Base-by-base conservation (phyloP, 257 asterid species). In the Rhazya stricta region DNA sequence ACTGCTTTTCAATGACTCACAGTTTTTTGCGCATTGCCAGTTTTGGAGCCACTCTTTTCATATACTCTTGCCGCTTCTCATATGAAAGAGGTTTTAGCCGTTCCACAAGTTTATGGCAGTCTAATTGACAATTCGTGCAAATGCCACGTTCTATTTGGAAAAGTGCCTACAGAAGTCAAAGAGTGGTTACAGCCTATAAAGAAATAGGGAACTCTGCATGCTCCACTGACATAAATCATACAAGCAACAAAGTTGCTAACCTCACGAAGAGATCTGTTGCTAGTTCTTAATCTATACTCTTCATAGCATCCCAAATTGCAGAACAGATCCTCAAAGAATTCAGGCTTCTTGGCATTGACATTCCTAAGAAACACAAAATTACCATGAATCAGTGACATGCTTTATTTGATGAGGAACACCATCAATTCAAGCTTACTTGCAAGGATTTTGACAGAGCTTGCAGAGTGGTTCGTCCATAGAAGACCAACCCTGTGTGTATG, bases 311-410 rank as follows among this genome's bases (percentile, higher is more conserved):
- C 87, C 90, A 92, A 79, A 76, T 81, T 73, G 83, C 99, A 94
- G 84, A 94, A 94, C 32, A 94, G 95, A 81, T 94, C 99, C 86
- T 94, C 99, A 74, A 94, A 89, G 85, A 82, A 94, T 71, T 84
- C 91, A 69, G 99, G 99, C 78, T 67, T 77, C 78, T 83, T 88
- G 66, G 96, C 90, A 77, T 85, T 81, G 67, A 72, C 85, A 43
- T 91, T 90, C 92, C 99, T 94, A 88, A 74, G 81, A 74, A 75
- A 43, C 65, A 85, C 75, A 48, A 79, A 71, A 30, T 30, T 46
- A 10, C 58, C 29, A 32, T 50, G 63, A 51, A n/a, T 16, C 11
- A 11, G 18, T 50, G 18, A 36, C 43, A 36, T 67, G 34, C 71
- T 71, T 78, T 30, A 46, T 62, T 11, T 34, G 43, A 63, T 62